These are phyloP conservation scores for Diplogelasinospora grovesii DNA, from an alignment of 495 filamentous ascomycete species.

Conservation along the genomic window DNA sequence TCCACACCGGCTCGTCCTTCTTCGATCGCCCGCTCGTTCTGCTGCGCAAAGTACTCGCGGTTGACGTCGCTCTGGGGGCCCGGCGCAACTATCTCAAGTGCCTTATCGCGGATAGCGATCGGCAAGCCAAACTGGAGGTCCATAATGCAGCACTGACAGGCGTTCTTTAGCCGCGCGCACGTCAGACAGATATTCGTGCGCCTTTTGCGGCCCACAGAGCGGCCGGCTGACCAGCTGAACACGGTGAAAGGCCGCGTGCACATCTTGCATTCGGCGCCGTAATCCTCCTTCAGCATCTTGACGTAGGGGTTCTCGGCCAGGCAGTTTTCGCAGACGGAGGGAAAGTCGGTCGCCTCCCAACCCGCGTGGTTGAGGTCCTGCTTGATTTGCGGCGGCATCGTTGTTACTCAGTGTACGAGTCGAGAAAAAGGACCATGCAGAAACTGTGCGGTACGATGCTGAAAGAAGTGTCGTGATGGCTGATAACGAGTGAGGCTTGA, in stretches of 20 bases:
- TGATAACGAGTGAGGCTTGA: constrained; percentile 2
- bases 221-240: constrained; percentile 87
- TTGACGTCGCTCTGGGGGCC: constrained; percentile 88
- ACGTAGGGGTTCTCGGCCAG: constrained; percentile 96
- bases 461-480: not conserved
- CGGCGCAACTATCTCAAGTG: constrained; percentile 91
- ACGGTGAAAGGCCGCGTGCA: constrained; percentile 95
- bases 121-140: constrained; percentile 93
- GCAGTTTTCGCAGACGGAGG: constrained; percentile 63
- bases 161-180: constrained; percentile 90
- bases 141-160: constrained; percentile 98
- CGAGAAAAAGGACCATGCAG: no score
- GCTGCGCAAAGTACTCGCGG: constrained; percentile 94
- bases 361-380: constrained; percentile 95
- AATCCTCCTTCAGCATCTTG: constrained; percentile 95
- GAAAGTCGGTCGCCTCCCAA: constrained; percentile 87
- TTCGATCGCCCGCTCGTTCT: constrained; percentile 90
- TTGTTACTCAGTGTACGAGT: not conserved
- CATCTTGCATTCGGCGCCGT: constrained; percentile 74
- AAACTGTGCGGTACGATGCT: no score
- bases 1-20: constrained; percentile 72
- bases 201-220: constrained; percentile 78
- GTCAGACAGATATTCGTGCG: constrained; percentile 91
- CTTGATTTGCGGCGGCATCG: constrained; percentile 67
- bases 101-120: constrained; percentile 91